A percentile compares a stretch with the other conserved stretches of the same genome.
Conservation (phyloP, 768 basidiomycete genomes). For the Sarcodon sp. region DNA sequence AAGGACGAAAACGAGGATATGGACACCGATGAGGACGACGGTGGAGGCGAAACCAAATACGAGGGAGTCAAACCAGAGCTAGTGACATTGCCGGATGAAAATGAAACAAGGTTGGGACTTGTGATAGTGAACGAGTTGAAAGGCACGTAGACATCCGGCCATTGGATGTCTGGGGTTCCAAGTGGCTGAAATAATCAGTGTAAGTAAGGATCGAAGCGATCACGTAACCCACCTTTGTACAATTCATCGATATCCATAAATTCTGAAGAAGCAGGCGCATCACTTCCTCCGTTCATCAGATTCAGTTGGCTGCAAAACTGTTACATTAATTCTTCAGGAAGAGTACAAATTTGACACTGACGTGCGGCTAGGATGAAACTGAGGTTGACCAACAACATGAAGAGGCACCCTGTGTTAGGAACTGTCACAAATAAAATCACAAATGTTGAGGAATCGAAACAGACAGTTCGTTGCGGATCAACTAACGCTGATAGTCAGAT, state of each 20-base stretch:
- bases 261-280: slow-evolving; percentile 9
- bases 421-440: background rate
- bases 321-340: background rate
- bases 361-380: slow-evolving; percentile 38
- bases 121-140: slow-evolving; percentile 12
- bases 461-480: slow-evolving; percentile 37
- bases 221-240: slow-evolving; percentile 6
- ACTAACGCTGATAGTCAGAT: slow-evolving; percentile 12
- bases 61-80: background rate
- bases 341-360: slow-evolving; percentile 14
- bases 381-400: slow-evolving; percentile 22
- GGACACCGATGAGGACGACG: slow-evolving; percentile 3
- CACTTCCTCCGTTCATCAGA: slow-evolving; percentile 13
- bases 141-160: slow-evolving; percentile 16
- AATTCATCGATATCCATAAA: slow-evolving; percentile 14
- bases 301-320: slow-evolving; percentile 11
- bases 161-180: slow-evolving; percentile 3
- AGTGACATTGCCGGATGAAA: background rate
- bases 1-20: slow-evolving; percentile 4
- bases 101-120: slow-evolving; percentile 10
- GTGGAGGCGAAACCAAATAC: slow-evolving; percentile 1
- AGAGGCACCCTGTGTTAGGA: slow-evolving; percentile 24
- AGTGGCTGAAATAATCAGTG: no score
- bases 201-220: no score
- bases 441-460: slow-evolving; percentile 2